Base-by-base conservation (phyloP, 2,329 filamentous ascomycete genomes). In the Trematosphaeria pertusa region DNA sequence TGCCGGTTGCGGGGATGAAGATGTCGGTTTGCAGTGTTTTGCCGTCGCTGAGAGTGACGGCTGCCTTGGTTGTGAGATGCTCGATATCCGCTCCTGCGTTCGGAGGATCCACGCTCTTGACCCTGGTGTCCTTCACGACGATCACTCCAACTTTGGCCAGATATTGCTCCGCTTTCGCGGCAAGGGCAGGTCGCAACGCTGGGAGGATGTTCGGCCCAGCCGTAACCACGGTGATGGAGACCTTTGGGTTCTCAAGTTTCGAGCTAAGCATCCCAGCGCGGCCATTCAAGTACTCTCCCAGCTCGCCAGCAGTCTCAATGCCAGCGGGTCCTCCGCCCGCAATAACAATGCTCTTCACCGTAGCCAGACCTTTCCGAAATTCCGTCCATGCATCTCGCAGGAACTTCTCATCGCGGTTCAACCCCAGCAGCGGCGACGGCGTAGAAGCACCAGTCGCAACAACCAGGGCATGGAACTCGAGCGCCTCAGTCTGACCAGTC, bases 231-330 rank as follows among this genome's bases (percentile, higher is more conserved):
- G 64, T 70, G 47, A 74, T 71, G n/a, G 43, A 80, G 68, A 39
- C 46, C 46, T 55, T 64, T 20, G 54, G 57, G 33, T 24, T 49
- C 26, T 37, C 28, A 2, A 60, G 46, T 15, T 57, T 67, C 2
- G 65, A 66, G 32, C 39, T 59, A 48, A 78, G 71, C 62, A 62
- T 71, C 4, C 75, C 70, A 0, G 73, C 61, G 2, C 66, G 67
- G 1, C 79, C 76, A 46, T 83, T 83, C 12, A 82, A 68, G 53
- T 75, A 70, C 51, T 81, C 77, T 20, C 78, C 81, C 1, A 74
- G 56, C 47, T 74, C 69, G 20, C 70, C 71, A 2, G 72, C 71
- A 10, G 61, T 64, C 52, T 74, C 71, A 36, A 73, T 58, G 12
- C 68, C 72, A 1, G 65, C 60, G 7, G 62, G 61, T 1, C 71